These are phyloP conservation scores for Ailanthus altissimus DNA, from an alignment of 345 rosid species.

Conservation along the genomic window DNA sequence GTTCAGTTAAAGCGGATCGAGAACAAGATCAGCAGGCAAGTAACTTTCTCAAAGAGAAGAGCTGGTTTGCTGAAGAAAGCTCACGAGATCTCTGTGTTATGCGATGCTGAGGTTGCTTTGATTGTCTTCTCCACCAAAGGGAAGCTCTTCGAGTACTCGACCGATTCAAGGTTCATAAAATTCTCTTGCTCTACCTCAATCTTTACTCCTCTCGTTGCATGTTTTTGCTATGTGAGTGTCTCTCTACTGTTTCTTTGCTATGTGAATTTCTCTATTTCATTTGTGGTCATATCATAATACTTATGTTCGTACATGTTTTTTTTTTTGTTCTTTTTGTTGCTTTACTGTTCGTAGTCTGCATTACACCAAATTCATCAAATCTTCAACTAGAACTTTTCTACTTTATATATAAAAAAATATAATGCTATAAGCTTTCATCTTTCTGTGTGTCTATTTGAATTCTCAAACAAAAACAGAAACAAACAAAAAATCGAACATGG, in stretches of 20 bases:
- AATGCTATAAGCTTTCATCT: not conserved
- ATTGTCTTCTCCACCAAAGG: conserved; percentile 85
- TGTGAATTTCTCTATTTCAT: not conserved
- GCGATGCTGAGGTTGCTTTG: conserved; percentile 80
- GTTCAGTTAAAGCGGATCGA: conserved; percentile 88
- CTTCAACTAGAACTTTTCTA: not conserved
- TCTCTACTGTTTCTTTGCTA: not conserved
- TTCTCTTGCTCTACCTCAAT: not conserved
- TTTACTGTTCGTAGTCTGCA: conserved; percentile 17
- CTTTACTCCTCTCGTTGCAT: conserved; percentile 15
- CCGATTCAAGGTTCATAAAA: conserved; percentile 55
- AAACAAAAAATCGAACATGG: not conserved
- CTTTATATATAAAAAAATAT: not conserved
- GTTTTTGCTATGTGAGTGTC: conserved; percentile 3
- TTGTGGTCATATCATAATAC: not conserved
- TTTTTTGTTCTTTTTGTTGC: not conserved
- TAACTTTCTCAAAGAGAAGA: conserved; percentile 85
- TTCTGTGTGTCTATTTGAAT: not conserved
- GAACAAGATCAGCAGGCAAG: conserved; percentile 91
- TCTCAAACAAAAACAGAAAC: not conserved
- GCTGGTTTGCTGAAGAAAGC: conserved; percentile 80
- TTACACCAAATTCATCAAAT: conserved; percentile 18
- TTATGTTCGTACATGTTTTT: too few species aligned
- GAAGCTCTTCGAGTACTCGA: conserved; percentile 77
- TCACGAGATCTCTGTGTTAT: conserved; percentile 83